Evolutionary conservation across 1,284 basidiomycete genomes (phyloP).

Genomic region (Cutaneotrichosporon sp.): DNA sequence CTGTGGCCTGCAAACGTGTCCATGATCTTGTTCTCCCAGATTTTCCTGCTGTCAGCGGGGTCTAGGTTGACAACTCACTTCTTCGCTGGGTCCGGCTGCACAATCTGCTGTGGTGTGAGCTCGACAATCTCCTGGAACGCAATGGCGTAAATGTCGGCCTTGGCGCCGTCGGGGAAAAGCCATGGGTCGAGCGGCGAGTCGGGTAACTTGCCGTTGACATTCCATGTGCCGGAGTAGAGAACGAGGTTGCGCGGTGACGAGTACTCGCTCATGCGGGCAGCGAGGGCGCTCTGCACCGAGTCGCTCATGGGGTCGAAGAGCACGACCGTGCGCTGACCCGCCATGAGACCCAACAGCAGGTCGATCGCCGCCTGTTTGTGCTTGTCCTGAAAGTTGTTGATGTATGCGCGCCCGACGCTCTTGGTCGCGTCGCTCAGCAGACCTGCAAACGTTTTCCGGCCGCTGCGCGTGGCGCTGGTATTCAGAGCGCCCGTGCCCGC

Average conservation of each 20-base stretch:
- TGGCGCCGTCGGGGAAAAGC: constrained; percentile 66
- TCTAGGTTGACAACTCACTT: constrained; percentile 51
- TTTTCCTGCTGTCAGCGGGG: constrained; percentile 52
- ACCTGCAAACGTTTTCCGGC: constrained; percentile 87
- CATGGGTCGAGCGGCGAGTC: constrained; percentile 80
- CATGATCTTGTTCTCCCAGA: constrained; percentile 81
- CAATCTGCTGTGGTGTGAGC: constrained; percentile 90
- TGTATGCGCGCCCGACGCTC: constrained; percentile 84
- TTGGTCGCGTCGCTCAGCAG: constrained; percentile 94
- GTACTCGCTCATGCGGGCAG: constrained; percentile 71
- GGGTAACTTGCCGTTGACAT: constrained; percentile 80
- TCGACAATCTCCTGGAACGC: constrained; percentile 98
- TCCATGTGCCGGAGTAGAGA: constrained; percentile 90
- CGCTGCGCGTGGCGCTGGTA: constrained; percentile 88
- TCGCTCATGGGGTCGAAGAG: constrained; percentile 95
- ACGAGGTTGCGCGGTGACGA: constrained; percentile 67
- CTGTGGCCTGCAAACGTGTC: constrained; percentile 66
- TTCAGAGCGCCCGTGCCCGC: constrained; percentile 95
- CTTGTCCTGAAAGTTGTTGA: constrained; percentile 97
- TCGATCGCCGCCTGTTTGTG: constrained; percentile 92
- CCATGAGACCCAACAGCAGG: constrained; percentile 89
- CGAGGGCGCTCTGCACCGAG: constrained; percentile 65
- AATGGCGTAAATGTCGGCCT: constrained; percentile 84
- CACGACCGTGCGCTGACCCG: constrained; percentile 75
- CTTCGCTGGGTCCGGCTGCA: constrained; percentile 93